phyloP scores from a whole-genome alignment of 2,329 filamentous ascomycete species.

The Albifimbria verrucaria region DNA sequence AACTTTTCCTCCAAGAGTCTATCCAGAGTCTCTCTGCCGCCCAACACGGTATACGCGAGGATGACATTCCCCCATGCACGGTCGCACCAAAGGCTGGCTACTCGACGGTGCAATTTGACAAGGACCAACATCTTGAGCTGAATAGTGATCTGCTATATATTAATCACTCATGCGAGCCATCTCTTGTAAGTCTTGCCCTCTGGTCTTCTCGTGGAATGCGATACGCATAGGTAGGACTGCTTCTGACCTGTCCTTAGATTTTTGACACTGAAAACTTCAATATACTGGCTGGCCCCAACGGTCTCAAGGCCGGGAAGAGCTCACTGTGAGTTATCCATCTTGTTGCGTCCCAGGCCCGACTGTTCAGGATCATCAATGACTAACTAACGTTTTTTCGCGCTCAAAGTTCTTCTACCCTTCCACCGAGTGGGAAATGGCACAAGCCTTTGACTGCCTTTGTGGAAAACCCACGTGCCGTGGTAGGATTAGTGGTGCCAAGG shows the following conservation, averaged over 20 bases:
- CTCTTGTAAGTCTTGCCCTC: slow-evolving; percentile 47
- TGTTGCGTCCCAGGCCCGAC: too few species aligned
- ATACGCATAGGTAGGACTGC: neutral
- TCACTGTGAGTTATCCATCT: slow-evolving; percentile 41
- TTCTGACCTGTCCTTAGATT: slow-evolving; percentile 36
- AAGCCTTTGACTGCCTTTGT: slow-evolving; percentile 67
- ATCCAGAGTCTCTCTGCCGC: slow-evolving; percentile 51
- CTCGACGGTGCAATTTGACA: slow-evolving; percentile 60
- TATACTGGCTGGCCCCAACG: slow-evolving; percentile 55
- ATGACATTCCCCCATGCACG: slow-evolving; percentile 60
- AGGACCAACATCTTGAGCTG: slow-evolving; percentile 54
- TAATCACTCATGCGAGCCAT: slow-evolving; percentile 66
- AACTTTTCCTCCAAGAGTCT: slow-evolving; percentile 60
- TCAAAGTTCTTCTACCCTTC: slow-evolving; percentile 72
- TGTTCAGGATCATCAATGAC: too few species aligned
- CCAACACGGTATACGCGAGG: slow-evolving; percentile 65
- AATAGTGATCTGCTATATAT: slow-evolving; percentile 67
- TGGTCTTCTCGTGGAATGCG: too few species aligned
- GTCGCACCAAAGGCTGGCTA: slow-evolving; percentile 55
- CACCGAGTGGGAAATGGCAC: slow-evolving; percentile 72
- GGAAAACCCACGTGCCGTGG: slow-evolving; percentile 55
- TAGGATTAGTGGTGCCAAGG: slow-evolving; percentile 59
- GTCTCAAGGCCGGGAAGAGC: slow-evolving; percentile 54
- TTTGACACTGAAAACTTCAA: slow-evolving; percentile 57
- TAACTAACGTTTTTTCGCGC: too few species aligned